A percentile compares a stretch with the other conserved stretches of the same genome.
These are phyloP conservation scores for Jacaranda copaia DNA, from an alignment of 257 asterid species.

Conservation along the genomic window DNA sequence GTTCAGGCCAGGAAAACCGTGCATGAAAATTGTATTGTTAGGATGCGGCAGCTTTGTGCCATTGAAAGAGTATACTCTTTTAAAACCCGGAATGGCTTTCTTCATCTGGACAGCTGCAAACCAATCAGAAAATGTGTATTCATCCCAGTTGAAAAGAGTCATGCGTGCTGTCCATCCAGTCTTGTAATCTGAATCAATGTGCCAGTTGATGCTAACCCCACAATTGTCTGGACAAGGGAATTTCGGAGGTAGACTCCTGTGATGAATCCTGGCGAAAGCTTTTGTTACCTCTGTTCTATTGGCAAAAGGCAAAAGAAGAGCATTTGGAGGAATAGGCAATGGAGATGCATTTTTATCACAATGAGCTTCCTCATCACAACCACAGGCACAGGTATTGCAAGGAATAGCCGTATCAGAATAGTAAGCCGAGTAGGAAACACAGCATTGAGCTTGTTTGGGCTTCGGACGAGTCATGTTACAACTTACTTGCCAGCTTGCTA, in stretches of 20 bases:
- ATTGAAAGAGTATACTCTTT: constrained; percentile 70
- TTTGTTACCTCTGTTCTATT: constrained; percentile 52
- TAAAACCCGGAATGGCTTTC: constrained; percentile 54
- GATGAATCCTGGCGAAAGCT: constrained; percentile 53
- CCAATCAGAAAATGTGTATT: constrained; percentile 52
- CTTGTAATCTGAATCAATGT: constrained; percentile 60
- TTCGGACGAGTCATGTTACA: constrained; percentile 68
- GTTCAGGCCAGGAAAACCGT: constrained; percentile 63
- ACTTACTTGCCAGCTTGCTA: constrained; percentile 64
- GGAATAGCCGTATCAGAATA: constrained; percentile 58
- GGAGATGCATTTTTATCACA: constrained; percentile 49
- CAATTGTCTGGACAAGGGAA: constrained; percentile 74
- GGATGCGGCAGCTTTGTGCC: constrained; percentile 50
- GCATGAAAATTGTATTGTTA: constrained; percentile 58
- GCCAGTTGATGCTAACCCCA: constrained; percentile 77
- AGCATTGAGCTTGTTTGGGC: constrained; percentile 52
- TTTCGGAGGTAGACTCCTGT: constrained; percentile 41
- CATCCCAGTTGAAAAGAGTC: constrained; percentile 71
- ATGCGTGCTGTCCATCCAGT: constrained; percentile 72
- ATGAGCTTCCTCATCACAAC: constrained; percentile 42
- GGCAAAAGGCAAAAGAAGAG: constrained; percentile 60
- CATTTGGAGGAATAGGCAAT: constrained; percentile 55
- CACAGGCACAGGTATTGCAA: constrained; percentile 72
- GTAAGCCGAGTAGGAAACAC: constrained; percentile 69
- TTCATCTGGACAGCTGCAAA: constrained; percentile 55